phyloP scores from a whole-genome alignment of 2,329 filamentous ascomycete genomes.

The Aureobasidium leucospermi region DNA sequence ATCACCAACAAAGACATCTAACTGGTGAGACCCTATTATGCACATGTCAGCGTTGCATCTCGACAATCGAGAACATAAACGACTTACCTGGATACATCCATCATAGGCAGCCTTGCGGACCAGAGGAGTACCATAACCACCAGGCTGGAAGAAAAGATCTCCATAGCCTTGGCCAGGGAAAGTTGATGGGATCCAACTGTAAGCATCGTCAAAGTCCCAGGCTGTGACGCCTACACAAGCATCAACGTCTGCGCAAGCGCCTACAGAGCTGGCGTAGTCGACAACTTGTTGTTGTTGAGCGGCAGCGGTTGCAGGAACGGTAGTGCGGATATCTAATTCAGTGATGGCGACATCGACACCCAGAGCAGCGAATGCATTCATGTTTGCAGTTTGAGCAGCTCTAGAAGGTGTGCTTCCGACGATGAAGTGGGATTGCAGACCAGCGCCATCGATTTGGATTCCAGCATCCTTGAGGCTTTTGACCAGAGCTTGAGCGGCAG shows the following conservation, averaged over 20 bases:
- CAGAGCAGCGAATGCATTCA: slow-evolving; percentile 45
- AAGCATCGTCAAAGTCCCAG: slow-evolving; percentile 37
- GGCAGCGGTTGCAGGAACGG: slow-evolving; percentile 37
- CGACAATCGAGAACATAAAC: too few species aligned
- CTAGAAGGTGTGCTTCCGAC: slow-evolving; percentile 45
- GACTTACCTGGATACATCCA: slow-evolving; percentile 12
- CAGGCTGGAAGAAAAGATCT: slow-evolving; percentile 22
- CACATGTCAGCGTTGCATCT: too few species aligned
- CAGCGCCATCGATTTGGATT: slow-evolving; percentile 52
- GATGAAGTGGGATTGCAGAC: slow-evolving; percentile 55
- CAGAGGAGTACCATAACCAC: slow-evolving; percentile 17
- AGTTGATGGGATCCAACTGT: slow-evolving; percentile 33
- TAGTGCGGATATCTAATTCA: slow-evolving; percentile 53
- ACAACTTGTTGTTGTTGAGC: slow-evolving; percentile 40
- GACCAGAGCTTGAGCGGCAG: slow-evolving; percentile 28
- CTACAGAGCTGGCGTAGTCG: slow-evolving; percentile 37
- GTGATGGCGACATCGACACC: slow-evolving; percentile 54
- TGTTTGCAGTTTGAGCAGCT: slow-evolving; percentile 38
- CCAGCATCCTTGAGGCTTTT: slow-evolving; percentile 30
- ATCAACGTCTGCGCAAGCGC: slow-evolving; percentile 30
- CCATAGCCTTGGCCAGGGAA: slow-evolving; percentile 33
- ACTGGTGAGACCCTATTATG: background rate
- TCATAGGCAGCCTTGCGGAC: slow-evolving; percentile 16
- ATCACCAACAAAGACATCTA: background rate
- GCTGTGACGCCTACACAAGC: slow-evolving; percentile 33